phyloP scores from a whole-genome alignment of 306 rosid species.

The Rosa persica region DNA sequence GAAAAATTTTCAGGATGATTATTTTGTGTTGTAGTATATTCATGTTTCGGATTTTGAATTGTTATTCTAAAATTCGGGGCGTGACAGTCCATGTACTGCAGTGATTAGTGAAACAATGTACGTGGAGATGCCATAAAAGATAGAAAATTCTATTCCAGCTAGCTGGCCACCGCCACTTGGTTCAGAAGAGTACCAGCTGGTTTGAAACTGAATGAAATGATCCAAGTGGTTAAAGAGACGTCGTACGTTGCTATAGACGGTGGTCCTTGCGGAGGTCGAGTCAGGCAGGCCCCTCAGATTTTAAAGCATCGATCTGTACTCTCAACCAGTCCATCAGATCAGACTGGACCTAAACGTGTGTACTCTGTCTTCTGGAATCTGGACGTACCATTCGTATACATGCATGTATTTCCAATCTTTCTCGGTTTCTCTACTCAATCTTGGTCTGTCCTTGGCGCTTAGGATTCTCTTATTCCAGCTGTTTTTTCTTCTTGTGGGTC shows the following conservation, averaged over 20 bases:
- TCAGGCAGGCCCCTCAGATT: background rate
- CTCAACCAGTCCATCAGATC: background rate
- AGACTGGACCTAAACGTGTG: background rate
- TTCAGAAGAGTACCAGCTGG: too few relatives aligned
- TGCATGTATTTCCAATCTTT: background rate
- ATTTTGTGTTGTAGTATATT: too few relatives aligned
- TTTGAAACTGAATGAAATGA: too few relatives aligned
- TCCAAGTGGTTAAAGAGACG: background rate
- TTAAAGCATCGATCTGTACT: background rate
- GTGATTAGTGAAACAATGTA: too few relatives aligned
- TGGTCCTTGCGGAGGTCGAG: background rate
- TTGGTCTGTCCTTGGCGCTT: background rate
- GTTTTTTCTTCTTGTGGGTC: background rate
- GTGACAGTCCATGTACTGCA: too few relatives aligned
- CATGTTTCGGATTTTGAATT: too few relatives aligned
- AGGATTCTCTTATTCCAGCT: background rate
- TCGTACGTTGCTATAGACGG: background rate
- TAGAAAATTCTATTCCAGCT: too few relatives aligned
- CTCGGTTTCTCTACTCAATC: background rate
- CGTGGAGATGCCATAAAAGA: too few relatives aligned
- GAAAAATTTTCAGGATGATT: too few relatives aligned
- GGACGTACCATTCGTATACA: background rate
- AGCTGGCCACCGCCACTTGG: too few relatives aligned
- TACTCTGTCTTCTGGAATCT: background rate
- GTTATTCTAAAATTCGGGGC: too few relatives aligned